These are phyloP conservation scores for Diaporthe vexans DNA, from an alignment of 2,329 filamentous ascomycete species.

Conservation along the genomic window DNA sequence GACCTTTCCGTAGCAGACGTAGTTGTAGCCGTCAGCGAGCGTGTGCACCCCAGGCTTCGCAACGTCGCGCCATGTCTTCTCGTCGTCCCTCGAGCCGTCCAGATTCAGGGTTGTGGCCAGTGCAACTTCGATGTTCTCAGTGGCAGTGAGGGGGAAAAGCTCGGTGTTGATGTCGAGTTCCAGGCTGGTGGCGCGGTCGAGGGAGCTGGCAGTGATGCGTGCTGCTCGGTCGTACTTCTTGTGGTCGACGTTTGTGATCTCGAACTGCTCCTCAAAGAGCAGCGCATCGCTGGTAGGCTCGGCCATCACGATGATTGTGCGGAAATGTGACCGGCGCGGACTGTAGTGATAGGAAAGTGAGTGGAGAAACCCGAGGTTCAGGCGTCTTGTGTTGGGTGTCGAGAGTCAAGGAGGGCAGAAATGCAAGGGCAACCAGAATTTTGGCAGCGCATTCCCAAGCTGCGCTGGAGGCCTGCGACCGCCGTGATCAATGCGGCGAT, in stretches of 20 bases:
- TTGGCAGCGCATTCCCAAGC: slow-evolving; percentile 9
- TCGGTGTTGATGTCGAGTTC: slow-evolving; percentile 95
- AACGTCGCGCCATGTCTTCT: slow-evolving; percentile 85
- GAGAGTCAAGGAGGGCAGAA: slow-evolving; percentile 1
- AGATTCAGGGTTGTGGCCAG: slow-evolving; percentile 88
- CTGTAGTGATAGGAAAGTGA: not conserved
- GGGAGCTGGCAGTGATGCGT: slow-evolving; percentile 82
- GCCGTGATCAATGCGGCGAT: slow-evolving; percentile 8
- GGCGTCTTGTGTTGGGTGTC: not conserved
- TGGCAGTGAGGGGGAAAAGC: slow-evolving; percentile 82
- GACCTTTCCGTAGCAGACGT: slow-evolving; percentile 90
- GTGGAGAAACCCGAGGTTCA: not conserved
- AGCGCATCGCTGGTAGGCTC: slow-evolving; percentile 83
- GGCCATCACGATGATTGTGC: slow-evolving; percentile 53
- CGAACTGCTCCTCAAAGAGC: slow-evolving; percentile 95
- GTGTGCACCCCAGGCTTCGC: slow-evolving; percentile 69
- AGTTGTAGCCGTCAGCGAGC: slow-evolving; percentile 85
- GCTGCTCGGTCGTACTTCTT: slow-evolving; percentile 96
- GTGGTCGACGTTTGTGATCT: slow-evolving; percentile 81
- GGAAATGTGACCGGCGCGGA: not conserved
- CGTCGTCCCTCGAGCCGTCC: slow-evolving; percentile 85
- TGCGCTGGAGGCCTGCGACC: not conserved
- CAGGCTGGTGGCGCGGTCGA: slow-evolving; percentile 80
- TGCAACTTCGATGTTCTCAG: slow-evolving; percentile 84
- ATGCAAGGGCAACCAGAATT: not conserved